Evolutionary conservation across 2,329 filamentous ascomycete species (phyloP), one percentile per base, ranked within the genome.

Genomic region (Fusarium avenaceum): DNA sequence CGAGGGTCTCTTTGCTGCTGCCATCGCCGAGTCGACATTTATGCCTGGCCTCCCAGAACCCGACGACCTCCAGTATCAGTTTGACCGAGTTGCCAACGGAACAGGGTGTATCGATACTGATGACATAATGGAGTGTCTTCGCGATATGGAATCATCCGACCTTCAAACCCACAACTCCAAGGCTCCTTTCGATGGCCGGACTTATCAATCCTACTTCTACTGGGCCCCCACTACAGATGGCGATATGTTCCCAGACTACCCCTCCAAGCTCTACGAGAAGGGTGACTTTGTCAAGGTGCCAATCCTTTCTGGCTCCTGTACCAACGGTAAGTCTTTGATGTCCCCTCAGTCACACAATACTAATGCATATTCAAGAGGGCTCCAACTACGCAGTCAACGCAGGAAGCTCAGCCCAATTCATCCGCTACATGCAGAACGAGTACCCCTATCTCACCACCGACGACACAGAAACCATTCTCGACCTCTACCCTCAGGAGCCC

Each of bases 161-260:
- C 72, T 86, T 5, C 83, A 85, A 71, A 64, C 65, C 13, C 77
- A 76, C 56, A 85, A 85, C 69, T 57, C 73, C 17, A 77, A 78
- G 10, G 77, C 74, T 3, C 72, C 80, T 2, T 85, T 84, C 35
- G 78, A 80, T 0, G 80, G 80, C 4, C 75, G 78, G 6, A 62
- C 70, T 4, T 70, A 63, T 10, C 57, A 66, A 3, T 79, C 84
- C 0, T 73, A 80, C 0, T 86, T 85, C 69, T 85, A 85, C 76
- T 87, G 82, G 82, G 80, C 82, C 4, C 85, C 85, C 0, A 83
- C 81, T 48, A 74, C 85, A 7, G 85, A 87, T 57, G 84, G 82
- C 9, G 78, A 79, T 7, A 71, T 86, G 11, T 69, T 86, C 14
- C 72, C 64, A 6, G 82, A 84, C 56, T 74, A 79, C 11, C 80